These are phyloP conservation scores for Neurospora sp. DNA, from an alignment of 495 filamentous ascomycete species.

Conservation along the genomic window DNA sequence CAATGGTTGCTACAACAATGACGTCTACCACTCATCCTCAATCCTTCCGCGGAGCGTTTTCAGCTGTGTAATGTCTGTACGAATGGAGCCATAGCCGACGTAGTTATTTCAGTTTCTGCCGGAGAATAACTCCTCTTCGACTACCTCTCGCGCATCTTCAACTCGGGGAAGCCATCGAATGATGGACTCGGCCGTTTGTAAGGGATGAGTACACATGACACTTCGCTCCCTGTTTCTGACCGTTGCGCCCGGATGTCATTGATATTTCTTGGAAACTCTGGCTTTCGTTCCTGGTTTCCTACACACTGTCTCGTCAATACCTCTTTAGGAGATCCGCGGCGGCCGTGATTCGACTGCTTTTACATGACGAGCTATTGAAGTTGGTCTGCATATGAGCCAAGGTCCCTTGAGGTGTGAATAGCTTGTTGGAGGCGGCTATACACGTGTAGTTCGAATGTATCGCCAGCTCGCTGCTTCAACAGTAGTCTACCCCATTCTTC, in stretches of 20 bases:
- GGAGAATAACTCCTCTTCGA: not conserved
- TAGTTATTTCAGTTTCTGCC: not conserved
- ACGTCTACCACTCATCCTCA: not conserved
- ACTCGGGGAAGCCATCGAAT: not conserved
- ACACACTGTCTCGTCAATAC: not conserved
- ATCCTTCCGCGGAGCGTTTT: not conserved
- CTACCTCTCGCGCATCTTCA: not conserved
- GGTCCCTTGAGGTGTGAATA: not conserved
- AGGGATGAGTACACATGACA: not conserved
- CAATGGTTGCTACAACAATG: not conserved
- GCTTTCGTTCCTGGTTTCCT: not conserved
- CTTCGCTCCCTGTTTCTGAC: not conserved
- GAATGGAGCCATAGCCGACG: not conserved
- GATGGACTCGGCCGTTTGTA: not conserved
- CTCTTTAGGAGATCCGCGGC: not conserved
- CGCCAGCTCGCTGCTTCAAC: not conserved
- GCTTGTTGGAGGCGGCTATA: not conserved
- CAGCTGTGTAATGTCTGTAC: not conserved
- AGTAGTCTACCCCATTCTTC: not conserved
- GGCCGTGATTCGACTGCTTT: not conserved
- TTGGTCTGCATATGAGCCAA: not conserved
- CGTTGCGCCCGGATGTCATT: not conserved
- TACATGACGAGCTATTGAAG: not conserved
- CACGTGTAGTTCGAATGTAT: not conserved
- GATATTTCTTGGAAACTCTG: not conserved